phyloP scores from a whole-genome alignment of 2,329 filamentous ascomycete species.

The Diaporthe sp. region DNA sequence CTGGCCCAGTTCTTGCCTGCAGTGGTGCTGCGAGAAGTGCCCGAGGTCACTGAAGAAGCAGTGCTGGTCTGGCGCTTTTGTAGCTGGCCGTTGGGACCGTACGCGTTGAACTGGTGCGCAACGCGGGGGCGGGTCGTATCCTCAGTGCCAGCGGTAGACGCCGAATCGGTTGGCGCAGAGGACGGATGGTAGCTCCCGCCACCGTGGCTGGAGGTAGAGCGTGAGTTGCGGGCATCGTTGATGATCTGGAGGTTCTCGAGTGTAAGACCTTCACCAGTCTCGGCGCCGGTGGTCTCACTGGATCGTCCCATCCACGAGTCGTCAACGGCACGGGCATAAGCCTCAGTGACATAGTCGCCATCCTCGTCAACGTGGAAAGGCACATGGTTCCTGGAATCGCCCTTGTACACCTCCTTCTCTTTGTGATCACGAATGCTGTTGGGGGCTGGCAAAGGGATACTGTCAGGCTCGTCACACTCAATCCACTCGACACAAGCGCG shows the following conservation, averaged over 20 bases:
- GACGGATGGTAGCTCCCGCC: constrained; percentile 32
- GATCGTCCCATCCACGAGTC: background rate
- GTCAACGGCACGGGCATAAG: background rate
- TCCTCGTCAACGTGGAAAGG: background rate
- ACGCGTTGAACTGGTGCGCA: constrained; percentile 43
- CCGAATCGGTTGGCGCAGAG: constrained; percentile 31
- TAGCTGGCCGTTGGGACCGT: constrained; percentile 44
- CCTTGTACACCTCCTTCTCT: constrained; percentile 4
- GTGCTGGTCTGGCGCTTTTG: constrained; percentile 32
- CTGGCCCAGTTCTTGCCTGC: constrained; percentile 44
- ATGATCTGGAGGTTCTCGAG: constrained; percentile 6
- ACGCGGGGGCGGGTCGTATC: background rate
- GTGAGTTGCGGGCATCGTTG: background rate
- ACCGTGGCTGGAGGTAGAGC: background rate
- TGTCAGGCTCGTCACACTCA: constrained; percentile 26
- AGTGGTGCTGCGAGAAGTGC: constrained; percentile 9
- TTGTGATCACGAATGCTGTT: constrained; percentile 1
- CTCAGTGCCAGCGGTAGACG: background rate
- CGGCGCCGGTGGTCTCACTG: background rate
- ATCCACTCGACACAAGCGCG: constrained; percentile 37
- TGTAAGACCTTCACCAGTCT: background rate
- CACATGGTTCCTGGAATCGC: background rate
- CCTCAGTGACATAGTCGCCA: background rate
- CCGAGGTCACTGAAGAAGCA: constrained; percentile 31
- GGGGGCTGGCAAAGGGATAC: constrained; percentile 31